phyloP scores from a whole-genome alignment of 768 basidiomycete species.

The Hericium rajendrae region DNA sequence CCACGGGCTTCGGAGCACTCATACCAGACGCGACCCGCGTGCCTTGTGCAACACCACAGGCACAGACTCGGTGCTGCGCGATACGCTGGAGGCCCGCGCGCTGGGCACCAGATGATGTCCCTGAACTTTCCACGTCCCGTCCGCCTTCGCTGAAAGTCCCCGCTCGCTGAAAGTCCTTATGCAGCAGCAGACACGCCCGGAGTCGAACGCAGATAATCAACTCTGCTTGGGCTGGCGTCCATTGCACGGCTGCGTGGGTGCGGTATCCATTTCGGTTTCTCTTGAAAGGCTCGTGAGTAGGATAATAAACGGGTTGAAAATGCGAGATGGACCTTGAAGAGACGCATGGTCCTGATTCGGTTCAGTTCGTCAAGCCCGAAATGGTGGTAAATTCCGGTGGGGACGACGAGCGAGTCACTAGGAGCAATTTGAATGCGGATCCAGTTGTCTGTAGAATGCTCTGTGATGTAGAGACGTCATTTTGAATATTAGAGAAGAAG shows the following conservation, averaged over 20 bases:
- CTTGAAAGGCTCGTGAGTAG: constrained; percentile 31
- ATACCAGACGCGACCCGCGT: too few relatives aligned
- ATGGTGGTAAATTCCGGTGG: constrained; percentile 87
- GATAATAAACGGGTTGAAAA: neutral
- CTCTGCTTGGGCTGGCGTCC: constrained; percentile 52
- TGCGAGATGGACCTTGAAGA: constrained; percentile 30
- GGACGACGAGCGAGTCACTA: constrained; percentile 79
- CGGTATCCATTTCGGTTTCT: constrained; percentile 88
- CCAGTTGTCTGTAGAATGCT: constrained; percentile 61
- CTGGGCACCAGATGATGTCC: too few relatives aligned
- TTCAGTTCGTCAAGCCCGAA: constrained; percentile 79
- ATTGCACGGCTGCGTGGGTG: constrained; percentile 53
- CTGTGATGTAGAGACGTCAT: constrained; percentile 23
- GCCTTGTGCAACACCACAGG: too few relatives aligned
- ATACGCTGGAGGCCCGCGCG: too few relatives aligned
- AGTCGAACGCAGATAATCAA: constrained; percentile 43
- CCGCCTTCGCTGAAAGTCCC: too few relatives aligned
- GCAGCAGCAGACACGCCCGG: constrained; percentile 16
- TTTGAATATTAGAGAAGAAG: too few relatives aligned
- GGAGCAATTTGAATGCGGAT: constrained; percentile 64
- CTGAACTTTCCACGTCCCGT: too few relatives aligned
- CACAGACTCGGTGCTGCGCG: too few relatives aligned
- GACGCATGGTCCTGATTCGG: constrained; percentile 62
- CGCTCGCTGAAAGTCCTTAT: too few relatives aligned
- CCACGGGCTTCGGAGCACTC: too few relatives aligned